A percentile compares a stretch with the other conserved stretches of the same genome.
Conservation (phyloP, 371 early-diverging fungal genomes). For the Zopfochytrium polystomum region DNA sequence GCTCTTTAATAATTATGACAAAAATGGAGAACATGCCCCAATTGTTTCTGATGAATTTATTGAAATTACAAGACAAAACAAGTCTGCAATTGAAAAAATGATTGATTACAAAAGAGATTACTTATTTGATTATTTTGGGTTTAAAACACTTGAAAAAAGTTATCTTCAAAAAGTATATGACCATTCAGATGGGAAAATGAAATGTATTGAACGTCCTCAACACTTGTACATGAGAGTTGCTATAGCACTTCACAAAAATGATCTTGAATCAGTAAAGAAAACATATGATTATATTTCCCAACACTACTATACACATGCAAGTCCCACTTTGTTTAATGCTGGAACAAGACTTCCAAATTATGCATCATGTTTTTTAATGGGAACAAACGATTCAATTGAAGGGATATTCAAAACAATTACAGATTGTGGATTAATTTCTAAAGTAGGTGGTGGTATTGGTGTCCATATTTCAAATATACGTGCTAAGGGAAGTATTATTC, state of each 20-base stretch:
- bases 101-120: neutral
- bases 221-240: neutral
- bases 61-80: neutral
- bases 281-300: too few relatives aligned
- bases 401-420: too few relatives aligned
- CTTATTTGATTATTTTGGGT: neutral
- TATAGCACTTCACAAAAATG: constrained; percentile 1
- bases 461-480: too few relatives aligned
- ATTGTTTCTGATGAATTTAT: neutral
- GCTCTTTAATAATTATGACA: neutral
- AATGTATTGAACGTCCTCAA: neutral
- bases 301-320: too few relatives aligned
- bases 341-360: too few relatives aligned
- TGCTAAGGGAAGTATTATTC: too few relatives aligned
- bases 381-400: too few relatives aligned
- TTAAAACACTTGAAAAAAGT: constrained; percentile 1
- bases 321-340: too few relatives aligned
- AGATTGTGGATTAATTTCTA: too few relatives aligned
- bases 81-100: neutral
- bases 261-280: neutral
- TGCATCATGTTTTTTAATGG: too few relatives aligned
- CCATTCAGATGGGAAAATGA: neutral
- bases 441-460: too few relatives aligned
- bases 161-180: neutral
- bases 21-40: neutral